Base-by-base conservation (phyloP, 2,329 filamentous ascomycete genomes). In the Nectriaceae sp. region DNA sequence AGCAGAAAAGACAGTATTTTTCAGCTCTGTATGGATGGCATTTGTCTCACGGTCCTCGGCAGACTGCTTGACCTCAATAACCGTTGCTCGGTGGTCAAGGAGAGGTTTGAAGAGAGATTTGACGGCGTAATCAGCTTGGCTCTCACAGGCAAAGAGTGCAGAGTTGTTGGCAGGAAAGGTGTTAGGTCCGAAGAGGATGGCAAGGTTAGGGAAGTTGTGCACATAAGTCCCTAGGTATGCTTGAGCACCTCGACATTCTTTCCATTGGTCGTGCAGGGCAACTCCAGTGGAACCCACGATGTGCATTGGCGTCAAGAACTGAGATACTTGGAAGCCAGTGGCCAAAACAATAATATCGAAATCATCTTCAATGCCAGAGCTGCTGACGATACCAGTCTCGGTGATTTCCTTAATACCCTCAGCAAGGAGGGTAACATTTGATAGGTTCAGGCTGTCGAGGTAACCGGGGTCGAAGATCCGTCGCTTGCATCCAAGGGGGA, bases 131-230 rank as follows among this genome's bases (percentile, higher is more conserved):
- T 66, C 42, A 20, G 55, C 60, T 26, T 64, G 59, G 3, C 47
- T 53, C 39, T 65, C 60, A 35, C 52, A 62, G 40, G 53, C 57
- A 43, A 57, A 63, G 5, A 64, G 49, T 2, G 53, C 61, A 15
- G 60, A 64, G 47, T 63, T 64, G 52, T 62, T 57, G 29, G 55
- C 60, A 3, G 57, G 59, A 47, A 61, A 60, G 2, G 60, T 61
- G 40, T 57, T 57, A 15, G 55, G 53, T 2, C 55, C 55, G n/a
- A 55, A 55, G 11, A 67, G 46, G 31, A 68, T 67, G 43, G 54
- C 63, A 13, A 66, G 50, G 47, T 68, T 67, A 40, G 65, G 65
- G 40, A 67, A 66, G 42, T 65, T 62, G 50, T 62, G 59, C 8
- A 66, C 64, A 22, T 55, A 56, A 0, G 63, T 66, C 33, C 59